These are phyloP conservation scores for Sporobolomyces pararoseus DNA, from an alignment of 768 basidiomycete genomes.

Conservation along the genomic window DNA sequence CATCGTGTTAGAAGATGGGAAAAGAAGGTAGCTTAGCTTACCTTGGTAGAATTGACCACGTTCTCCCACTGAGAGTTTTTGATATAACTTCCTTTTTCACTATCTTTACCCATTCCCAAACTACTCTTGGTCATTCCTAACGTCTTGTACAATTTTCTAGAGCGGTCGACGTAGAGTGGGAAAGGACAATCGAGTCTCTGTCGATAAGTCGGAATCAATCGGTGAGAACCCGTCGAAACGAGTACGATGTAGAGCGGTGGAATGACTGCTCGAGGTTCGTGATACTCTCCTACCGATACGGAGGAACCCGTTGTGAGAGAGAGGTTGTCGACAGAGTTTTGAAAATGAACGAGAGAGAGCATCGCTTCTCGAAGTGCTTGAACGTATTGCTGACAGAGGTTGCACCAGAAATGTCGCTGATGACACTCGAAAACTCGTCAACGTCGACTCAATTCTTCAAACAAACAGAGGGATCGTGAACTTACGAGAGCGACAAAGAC, in stretches of 20 bases:
- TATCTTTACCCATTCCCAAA: slow-evolving; percentile 54
- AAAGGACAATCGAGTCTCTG: slow-evolving; percentile 59
- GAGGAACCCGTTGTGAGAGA: slow-evolving; percentile 4
- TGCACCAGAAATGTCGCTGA: slow-evolving; percentile 28
- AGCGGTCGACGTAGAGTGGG: slow-evolving; percentile 74
- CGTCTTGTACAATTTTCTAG: slow-evolving; percentile 62
- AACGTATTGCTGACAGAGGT: slow-evolving; percentile 35
- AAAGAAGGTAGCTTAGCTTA: background rate
- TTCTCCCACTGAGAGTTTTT: slow-evolving; percentile 30
- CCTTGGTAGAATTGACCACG: slow-evolving; percentile 22
- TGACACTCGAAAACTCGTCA: background rate
- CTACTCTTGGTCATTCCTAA: slow-evolving; percentile 69
- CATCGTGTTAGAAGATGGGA: too few relatives aligned
- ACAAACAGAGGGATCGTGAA: background rate
- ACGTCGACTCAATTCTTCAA: too few relatives aligned
- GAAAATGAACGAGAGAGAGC: slow-evolving; percentile 13
- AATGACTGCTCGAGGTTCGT: background rate
- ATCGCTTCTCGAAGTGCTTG: slow-evolving; percentile 21
- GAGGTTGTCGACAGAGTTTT: slow-evolving; percentile 1
- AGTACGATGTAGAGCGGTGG: slow-evolving; percentile 37
- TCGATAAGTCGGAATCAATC: slow-evolving; percentile 33
- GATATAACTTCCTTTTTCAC: slow-evolving; percentile 62
- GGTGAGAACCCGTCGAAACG: slow-evolving; percentile 26
- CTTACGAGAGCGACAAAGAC: slow-evolving; percentile 30
- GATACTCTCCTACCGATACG: slow-evolving; percentile 3